A percentile compares a stretch with the other conserved stretches of the same genome.
These are phyloP conservation scores for Epichloe baconii DNA, from an alignment of 2,329 filamentous ascomycete genomes.

Conservation along the genomic window DNA sequence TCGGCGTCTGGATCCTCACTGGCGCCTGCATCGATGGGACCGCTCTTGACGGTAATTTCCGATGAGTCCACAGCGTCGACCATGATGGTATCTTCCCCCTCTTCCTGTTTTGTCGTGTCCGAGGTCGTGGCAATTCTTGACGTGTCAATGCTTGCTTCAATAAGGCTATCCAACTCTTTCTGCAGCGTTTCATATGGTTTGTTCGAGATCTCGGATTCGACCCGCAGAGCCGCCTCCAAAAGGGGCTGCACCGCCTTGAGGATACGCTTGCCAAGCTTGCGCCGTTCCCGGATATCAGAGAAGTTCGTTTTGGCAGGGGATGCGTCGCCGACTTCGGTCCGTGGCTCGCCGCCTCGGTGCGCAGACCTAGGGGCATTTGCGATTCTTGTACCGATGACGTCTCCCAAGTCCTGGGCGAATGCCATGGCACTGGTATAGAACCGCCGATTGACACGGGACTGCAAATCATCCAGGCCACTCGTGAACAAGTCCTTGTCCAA, in stretches of 20 bases:
- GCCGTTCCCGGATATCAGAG: constrained; percentile 65
- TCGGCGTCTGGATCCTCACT: constrained; percentile 14
- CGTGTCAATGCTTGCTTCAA: constrained; percentile 54
- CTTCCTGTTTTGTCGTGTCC: constrained; percentile 24
- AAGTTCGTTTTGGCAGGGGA: constrained; percentile 39
- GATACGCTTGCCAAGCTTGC: constrained; percentile 79
- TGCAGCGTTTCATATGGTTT: constrained; percentile 57
- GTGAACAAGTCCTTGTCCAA: constrained; percentile 52
- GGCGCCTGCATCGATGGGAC: constrained; percentile 9
- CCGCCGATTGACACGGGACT: constrained; percentile 38
- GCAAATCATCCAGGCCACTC: constrained; percentile 35
- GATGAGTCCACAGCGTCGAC: constrained; percentile 31
- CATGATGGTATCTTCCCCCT: constrained; percentile 37
- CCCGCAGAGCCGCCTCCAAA: constrained; percentile 61
- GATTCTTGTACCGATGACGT: constrained; percentile 40
- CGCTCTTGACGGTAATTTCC: constrained; percentile 33
- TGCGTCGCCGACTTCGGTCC: constrained; percentile 27
- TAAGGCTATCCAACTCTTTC: constrained; percentile 58
- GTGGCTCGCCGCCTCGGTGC: constrained; percentile 9
- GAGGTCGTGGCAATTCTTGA: constrained; percentile 27
- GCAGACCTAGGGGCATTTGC: constrained; percentile 15
- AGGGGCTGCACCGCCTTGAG: constrained; percentile 69
- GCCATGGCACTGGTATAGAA: constrained; percentile 44
- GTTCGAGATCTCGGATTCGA: constrained; percentile 69
- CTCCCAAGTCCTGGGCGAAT: constrained; percentile 44